Conservation (phyloP, 2,329 filamentous ascomycete genomes). For the Periglandula ipomoeae region DNA sequence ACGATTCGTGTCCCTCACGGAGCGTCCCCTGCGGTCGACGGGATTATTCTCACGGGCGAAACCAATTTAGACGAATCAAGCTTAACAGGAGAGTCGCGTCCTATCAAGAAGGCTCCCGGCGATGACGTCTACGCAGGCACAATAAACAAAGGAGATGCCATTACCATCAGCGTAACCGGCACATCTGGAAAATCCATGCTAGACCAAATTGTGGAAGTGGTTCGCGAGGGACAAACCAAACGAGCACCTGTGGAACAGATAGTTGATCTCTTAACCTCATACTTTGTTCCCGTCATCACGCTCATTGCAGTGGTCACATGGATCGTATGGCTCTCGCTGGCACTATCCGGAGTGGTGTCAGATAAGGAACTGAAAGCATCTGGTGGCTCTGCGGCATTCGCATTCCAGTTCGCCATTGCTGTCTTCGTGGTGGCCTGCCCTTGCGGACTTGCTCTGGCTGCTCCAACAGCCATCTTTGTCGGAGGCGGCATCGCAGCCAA, state of each 20-base stretch:
- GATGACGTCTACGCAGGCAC: constrained; percentile 66
- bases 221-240: constrained; percentile 68
- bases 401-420: constrained; percentile 73
- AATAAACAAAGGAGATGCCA: constrained; percentile 57
- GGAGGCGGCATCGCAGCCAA: constrained; percentile 72
- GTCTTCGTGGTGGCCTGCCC: constrained; percentile 84
- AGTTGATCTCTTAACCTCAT: constrained; percentile 62
- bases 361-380: constrained; percentile 43
- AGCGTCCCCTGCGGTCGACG: constrained; percentile 77
- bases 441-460: constrained; percentile 75
- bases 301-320: constrained; percentile 62
- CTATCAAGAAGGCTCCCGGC: constrained; percentile 52
- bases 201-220: constrained; percentile 68
- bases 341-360: constrained; percentile 48
- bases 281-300: constrained; percentile 68
- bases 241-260: constrained; percentile 68
- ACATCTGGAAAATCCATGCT: constrained; percentile 64
- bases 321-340: constrained; percentile 61
- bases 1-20: constrained; percentile 68
- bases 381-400: constrained; percentile 64
- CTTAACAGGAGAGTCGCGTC: constrained; percentile 68
- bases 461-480: constrained; percentile 77
- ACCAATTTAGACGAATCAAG: constrained; percentile 82
- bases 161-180: constrained; percentile 56
- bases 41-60: constrained; percentile 52